These are phyloP conservation scores for Metschnikowia matae DNA, from an alignment of 805 yeast genomes.

Conservation along the genomic window DNA sequence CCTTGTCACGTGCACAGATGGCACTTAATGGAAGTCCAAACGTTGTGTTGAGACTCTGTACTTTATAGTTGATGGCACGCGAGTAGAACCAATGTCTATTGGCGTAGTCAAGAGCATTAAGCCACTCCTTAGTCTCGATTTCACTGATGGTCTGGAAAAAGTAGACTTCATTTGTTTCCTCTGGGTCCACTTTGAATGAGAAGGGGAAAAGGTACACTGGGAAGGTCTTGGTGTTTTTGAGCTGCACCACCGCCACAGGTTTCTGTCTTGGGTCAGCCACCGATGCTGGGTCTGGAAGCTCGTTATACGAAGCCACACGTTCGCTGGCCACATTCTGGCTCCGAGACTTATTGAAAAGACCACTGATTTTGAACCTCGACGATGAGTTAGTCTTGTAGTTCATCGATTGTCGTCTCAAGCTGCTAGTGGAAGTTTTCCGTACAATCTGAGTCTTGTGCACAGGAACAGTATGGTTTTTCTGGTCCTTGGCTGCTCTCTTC, in stretches of 20 bases:
- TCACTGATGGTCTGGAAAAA: constrained; percentile 65
- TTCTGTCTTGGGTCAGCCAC: constrained; percentile 44
- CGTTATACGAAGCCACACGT: constrained; percentile 44
- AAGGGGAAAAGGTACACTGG: constrained; percentile 49
- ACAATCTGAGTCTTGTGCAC: constrained; percentile 15
- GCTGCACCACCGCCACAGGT: constrained; percentile 46
- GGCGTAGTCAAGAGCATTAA: constrained; percentile 44
- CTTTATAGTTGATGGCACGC: constrained; percentile 28
- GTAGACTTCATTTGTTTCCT: constrained; percentile 46
- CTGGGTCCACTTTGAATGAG: constrained; percentile 47
- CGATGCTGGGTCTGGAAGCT: constrained; percentile 53
- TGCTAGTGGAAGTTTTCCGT: constrained; percentile 28
- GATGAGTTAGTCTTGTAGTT: constrained; percentile 36
- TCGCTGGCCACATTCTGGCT: constrained; percentile 44
- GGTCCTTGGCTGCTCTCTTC: neutral
- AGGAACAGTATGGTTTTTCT: neutral
- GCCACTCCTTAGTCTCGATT: constrained; percentile 71
- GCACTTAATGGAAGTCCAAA: constrained; percentile 84
- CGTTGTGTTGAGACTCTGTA: constrained; percentile 34
- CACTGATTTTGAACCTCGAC: constrained; percentile 51
- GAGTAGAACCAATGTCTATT: constrained; percentile 56
- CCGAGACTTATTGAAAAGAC: constrained; percentile 51
- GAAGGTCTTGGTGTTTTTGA: constrained; percentile 44
- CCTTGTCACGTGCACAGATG: constrained; percentile 68
- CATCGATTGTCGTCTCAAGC: constrained; percentile 36